Conservation (phyloP, 148 eudicot species). For the Euryodendron excelsum region DNA sequence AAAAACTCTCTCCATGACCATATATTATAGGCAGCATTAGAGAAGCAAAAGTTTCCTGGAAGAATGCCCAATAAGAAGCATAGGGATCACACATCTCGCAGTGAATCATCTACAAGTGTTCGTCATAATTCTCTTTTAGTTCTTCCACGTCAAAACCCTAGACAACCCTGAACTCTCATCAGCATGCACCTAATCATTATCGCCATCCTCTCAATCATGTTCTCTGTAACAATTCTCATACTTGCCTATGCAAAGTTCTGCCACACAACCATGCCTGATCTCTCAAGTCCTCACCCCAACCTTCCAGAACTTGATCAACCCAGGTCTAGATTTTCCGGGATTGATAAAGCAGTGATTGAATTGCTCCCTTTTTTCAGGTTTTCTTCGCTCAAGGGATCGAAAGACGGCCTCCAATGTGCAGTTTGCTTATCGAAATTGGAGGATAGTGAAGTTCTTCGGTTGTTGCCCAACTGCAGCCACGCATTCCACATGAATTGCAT, state of each 20-base stretch:
- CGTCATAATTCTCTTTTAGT: background rate
- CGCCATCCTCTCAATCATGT: conserved; percentile 11
- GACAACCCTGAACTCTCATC: background rate
- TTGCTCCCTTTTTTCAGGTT: conserved; percentile 32
- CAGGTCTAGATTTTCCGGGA: conserved; percentile 30
- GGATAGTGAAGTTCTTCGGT: conserved; percentile 29
- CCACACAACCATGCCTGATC: background rate
- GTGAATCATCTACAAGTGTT: background rate
- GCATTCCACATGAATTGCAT: conserved; percentile 38
- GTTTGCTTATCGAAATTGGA: conserved; percentile 38
- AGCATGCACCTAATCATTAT: conserved; percentile 15
- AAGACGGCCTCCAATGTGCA: conserved; percentile 34
- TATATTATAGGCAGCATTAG: background rate
- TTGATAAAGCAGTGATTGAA: conserved; percentile 31
- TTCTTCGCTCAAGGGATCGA: conserved; percentile 36
- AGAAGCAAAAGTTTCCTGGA: background rate
- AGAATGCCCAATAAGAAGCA: background rate
- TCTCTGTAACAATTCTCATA: conserved; percentile 14
- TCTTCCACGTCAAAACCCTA: conserved; percentile 6
- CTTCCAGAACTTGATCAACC: conserved; percentile 8
- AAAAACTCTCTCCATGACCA: background rate
- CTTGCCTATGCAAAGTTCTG: conserved; percentile 26
- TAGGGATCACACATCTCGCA: background rate
- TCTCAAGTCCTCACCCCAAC: background rate
- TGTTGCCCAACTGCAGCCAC: conserved; percentile 39